Conservation (phyloP, 2,329 filamentous ascomycete species). For the Colletotrichum spaethianum region DNA sequence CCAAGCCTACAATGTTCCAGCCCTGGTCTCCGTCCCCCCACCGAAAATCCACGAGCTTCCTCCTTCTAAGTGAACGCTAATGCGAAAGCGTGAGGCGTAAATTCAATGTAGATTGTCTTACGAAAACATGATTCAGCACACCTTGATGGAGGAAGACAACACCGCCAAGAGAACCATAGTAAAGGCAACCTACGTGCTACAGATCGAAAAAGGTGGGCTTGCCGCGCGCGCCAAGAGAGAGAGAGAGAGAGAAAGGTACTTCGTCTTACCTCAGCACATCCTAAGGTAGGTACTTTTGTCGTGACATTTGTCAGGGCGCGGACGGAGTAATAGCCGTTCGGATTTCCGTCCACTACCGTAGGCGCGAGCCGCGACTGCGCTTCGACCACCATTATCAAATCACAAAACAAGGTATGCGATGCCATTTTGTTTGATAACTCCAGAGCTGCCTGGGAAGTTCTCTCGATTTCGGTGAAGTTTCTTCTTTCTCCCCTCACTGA, state of each 20-base stretch:
- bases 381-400: neutral
- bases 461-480: neutral
- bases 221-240: neutral
- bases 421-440: neutral
- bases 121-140: neutral
- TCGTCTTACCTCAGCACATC: too few species aligned
- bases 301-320: slow-evolving; percentile 5
- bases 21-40: neutral
- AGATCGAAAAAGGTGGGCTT: neutral
- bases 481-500: neutral
- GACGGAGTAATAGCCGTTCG: neutral
- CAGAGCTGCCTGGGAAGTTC: neutral
- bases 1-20: slow-evolving; percentile 6
- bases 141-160: neutral
- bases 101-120: neutral
- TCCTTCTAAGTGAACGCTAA: neutral
- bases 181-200: neutral
- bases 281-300: too few species aligned
- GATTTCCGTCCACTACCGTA: neutral
- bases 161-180: neutral
- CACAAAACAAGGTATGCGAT: neutral
- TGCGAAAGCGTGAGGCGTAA: neutral
- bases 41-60: slow-evolving; percentile 21
- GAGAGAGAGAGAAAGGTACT: too few species aligned
- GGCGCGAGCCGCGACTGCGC: neutral